Percentiles rank a stretch among this genome's conserved stretches.
Conservation (phyloP, 164 flowering plant species). For the Kalanchoe fedtschenkoi region DNA sequence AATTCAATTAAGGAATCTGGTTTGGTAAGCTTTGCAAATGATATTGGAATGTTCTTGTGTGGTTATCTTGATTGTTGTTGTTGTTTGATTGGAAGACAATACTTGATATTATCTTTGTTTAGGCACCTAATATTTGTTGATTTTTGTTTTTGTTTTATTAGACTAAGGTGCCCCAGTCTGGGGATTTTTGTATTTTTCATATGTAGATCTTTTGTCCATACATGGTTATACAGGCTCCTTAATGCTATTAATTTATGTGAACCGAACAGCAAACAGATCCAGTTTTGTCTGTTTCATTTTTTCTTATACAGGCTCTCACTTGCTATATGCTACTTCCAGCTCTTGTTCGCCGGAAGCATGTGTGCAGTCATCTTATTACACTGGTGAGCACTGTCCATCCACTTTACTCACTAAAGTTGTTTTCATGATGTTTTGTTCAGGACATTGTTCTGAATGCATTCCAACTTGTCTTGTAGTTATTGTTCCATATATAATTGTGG, state of each 20-base stretch:
- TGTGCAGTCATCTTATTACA: constrained; percentile 61
- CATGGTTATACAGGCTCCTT: no score
- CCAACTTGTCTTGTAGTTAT: no score
- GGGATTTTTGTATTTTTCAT: not conserved
- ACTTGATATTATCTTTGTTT: not conserved
- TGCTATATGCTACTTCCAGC: constrained; percentile 77
- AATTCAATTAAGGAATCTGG: no score
- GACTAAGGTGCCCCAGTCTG: not conserved
- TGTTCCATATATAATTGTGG: no score
- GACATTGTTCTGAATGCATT: not conserved
- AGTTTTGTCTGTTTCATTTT: not conserved
- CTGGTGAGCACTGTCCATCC: constrained; percentile 42
- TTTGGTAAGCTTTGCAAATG: not conserved
- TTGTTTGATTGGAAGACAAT: not conserved
- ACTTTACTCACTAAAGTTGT: not conserved
- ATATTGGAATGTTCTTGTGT: not conserved
- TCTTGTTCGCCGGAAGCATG: constrained; percentile 60
- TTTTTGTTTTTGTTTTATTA: not conserved
- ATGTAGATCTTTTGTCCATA: not conserved
- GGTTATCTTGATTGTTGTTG: not conserved
- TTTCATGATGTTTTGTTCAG: not conserved
- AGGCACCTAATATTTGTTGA: not conserved
- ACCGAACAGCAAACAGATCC: no score
- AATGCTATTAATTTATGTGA: no score
- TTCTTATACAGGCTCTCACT: constrained; percentile 50